Conservation (phyloP, 371 early-diverging fungal genomes). For the Syncephalis fuscata region DNA sequence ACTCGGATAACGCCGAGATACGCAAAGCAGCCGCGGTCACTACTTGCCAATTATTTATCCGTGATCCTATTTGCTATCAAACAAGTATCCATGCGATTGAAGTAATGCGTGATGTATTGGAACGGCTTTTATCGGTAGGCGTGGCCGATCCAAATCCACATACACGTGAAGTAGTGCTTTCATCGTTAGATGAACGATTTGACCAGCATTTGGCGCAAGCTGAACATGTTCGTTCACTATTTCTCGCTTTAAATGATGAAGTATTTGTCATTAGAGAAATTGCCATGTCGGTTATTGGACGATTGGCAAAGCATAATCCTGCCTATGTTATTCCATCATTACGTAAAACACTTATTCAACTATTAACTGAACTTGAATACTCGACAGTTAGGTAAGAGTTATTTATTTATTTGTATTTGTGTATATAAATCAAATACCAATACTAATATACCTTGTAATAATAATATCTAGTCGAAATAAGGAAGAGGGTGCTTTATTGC, state of each 20-base stretch:
- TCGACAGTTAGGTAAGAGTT: constrained; percentile 40
- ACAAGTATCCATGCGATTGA: constrained; percentile 72
- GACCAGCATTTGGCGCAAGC: constrained; percentile 83
- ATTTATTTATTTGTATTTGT: neutral
- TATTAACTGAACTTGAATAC: constrained; percentile 85
- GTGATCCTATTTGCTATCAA: constrained; percentile 58
- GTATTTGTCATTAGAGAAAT: constrained; percentile 76
- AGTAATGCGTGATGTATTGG: constrained; percentile 77
- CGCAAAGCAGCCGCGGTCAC: constrained; percentile 80
- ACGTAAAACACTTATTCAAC: constrained; percentile 70
- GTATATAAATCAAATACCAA: neutral
- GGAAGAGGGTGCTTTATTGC: constrained; percentile 72
- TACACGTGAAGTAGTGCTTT: constrained; percentile 26
- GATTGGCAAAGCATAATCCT: constrained; percentile 75
- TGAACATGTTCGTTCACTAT: constrained; percentile 74
- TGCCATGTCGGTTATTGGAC: constrained; percentile 73
- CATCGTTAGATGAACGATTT: constrained; percentile 64
- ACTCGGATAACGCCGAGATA: constrained; percentile 67
- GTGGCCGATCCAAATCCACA: constrained; percentile 55
- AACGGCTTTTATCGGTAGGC: constrained; percentile 72
- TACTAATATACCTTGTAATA: too few species aligned
- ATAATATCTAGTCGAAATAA: constrained; percentile 61
- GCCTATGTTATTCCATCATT: constrained; percentile 87
- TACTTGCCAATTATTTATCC: constrained; percentile 64
- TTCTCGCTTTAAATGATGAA: constrained; percentile 87